Percentiles rank a stretch among this genome's conserved stretches.
Conservation (phyloP, 176 grass and related monocot species). For the Carex littledalei region DNA sequence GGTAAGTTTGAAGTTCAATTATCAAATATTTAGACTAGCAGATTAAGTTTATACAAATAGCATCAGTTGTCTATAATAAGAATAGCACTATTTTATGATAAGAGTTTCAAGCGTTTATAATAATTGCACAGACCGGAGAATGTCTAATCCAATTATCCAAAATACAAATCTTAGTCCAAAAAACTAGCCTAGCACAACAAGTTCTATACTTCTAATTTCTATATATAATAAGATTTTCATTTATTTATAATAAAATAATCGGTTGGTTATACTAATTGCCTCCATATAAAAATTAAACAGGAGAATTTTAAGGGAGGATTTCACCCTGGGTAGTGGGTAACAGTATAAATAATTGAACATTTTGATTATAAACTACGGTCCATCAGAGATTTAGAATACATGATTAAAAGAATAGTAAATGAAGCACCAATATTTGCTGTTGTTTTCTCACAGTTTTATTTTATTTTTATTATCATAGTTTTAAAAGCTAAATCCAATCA, state of each 20-base stretch:
- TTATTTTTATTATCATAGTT: background rate
- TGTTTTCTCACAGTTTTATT: background rate
- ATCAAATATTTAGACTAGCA: background rate
- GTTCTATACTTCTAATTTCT: no score
- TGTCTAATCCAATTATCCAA: no score
- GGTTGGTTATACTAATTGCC: background rate
- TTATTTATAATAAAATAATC: background rate
- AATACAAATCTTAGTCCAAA: no score
- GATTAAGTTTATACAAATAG: background rate
- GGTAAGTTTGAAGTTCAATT: background rate
- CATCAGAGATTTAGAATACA: no score
- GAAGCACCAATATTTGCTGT: background rate
- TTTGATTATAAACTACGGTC: no score
- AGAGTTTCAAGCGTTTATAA: background rate
- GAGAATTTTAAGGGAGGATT: no score
- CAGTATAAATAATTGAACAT: no score
- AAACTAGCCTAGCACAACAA: no score
- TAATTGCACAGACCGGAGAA: no score
- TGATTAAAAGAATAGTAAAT: background rate
- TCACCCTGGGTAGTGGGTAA: no score
- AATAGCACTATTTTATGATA: background rate
- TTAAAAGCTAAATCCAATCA: background rate
- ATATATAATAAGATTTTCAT: background rate
- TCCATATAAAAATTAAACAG: no score
- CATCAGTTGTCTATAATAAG: background rate